Evolutionary conservation across 495 filamentous ascomycete genomes (phyloP).

Genomic region (Penicillium cataractarum): DNA sequence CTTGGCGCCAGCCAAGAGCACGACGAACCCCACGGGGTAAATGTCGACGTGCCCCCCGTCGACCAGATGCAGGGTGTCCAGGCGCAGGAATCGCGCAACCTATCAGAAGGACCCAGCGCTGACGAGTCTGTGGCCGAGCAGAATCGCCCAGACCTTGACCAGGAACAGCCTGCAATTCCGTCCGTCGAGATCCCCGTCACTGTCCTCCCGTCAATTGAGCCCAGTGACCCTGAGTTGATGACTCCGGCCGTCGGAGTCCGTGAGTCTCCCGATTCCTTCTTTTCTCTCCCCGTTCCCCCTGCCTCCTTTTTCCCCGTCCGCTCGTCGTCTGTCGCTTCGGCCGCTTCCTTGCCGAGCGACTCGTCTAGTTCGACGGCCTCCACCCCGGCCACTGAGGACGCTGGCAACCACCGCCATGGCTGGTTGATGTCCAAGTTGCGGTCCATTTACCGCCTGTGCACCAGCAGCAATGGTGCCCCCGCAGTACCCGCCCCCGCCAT

Average conservation of each 20-base stretch:
- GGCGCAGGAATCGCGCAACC: background rate
- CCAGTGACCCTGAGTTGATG: conserved; percentile 1
- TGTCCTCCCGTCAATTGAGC: conserved; percentile 13
- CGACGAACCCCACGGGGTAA: background rate
- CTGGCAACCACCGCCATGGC: background rate
- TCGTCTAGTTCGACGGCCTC: background rate
- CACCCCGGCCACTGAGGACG: background rate
- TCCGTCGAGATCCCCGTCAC: conserved; percentile 6
- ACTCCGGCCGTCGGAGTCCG: background rate
- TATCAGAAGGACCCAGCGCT: background rate
- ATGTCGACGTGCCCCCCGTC: background rate
- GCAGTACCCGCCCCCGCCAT: background rate
- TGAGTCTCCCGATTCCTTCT: background rate
- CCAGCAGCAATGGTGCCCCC: background rate
- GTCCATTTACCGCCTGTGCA: background rate
- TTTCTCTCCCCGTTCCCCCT: background rate
- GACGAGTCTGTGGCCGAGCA: conserved; percentile 1
- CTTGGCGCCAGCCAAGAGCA: background rate
- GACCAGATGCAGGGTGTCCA: background rate
- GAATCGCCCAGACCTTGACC: background rate
- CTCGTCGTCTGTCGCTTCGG: background rate
- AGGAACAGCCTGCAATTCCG: background rate
- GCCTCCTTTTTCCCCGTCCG: background rate
- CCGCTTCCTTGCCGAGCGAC: background rate
- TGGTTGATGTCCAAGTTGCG: conserved; percentile 4